Conservation (phyloP, 805 yeast genomes). For the Candida multigemmis region DNA sequence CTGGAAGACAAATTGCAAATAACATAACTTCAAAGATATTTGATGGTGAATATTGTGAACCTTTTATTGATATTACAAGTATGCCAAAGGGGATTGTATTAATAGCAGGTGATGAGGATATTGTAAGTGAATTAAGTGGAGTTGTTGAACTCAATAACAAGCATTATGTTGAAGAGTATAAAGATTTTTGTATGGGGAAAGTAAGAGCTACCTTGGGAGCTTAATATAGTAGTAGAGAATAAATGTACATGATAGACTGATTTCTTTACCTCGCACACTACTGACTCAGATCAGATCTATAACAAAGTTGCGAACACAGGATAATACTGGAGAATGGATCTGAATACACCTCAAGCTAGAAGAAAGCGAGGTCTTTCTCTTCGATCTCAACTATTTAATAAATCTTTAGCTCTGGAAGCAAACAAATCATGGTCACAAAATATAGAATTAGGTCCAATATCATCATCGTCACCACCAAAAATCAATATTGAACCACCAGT, state of each 20-base stretch:
- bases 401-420: constrained; percentile 11
- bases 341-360: constrained; percentile 14
- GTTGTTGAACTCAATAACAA: constrained; percentile 22
- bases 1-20: constrained; percentile 30
- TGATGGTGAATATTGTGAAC: constrained; percentile 22
- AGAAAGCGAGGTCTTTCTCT: constrained; percentile 60
- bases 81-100: constrained; percentile 34
- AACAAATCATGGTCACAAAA: constrained; percentile 1
- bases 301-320: no score
- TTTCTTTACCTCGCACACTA: no score
- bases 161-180: constrained; percentile 26
- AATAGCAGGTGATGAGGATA: constrained; percentile 29
- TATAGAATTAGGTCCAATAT: not conserved
- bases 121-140: constrained; percentile 26
- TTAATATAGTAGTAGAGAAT: no score
- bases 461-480: not conserved
- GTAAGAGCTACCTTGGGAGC: constrained; percentile 23
- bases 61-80: constrained; percentile 19
- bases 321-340: no score
- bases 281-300: no score
- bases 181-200: constrained; percentile 34
- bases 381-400: constrained; percentile 56
- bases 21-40: constrained; percentile 20
- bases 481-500: not conserved
- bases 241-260: no score